A percentile compares a stretch with the other conserved stretches of the same genome.
These are phyloP conservation scores for Chlorella variabilis DNA, from an alignment of 163 green algal genomes.

Conservation along the genomic window DNA sequence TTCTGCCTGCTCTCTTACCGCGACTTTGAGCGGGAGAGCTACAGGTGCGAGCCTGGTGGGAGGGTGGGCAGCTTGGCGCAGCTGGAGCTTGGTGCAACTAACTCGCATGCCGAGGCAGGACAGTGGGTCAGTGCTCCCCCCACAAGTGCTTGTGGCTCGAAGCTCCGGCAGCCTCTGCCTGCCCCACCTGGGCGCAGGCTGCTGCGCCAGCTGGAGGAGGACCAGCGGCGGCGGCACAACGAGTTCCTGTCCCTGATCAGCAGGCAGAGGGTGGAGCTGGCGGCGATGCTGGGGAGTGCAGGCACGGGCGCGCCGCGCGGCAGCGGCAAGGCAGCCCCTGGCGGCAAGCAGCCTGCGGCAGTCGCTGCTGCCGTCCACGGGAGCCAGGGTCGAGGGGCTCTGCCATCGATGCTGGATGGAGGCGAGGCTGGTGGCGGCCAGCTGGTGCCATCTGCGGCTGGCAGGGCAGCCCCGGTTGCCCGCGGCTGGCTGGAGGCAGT, in stretches of 20 bases:
- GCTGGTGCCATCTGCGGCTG: neutral
- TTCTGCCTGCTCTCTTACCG: slow-evolving; percentile 12
- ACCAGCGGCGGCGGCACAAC: slow-evolving; percentile 6
- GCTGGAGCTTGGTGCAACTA: no score
- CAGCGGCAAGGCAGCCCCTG: neutral
- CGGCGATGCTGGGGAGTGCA: slow-evolving; percentile 8
- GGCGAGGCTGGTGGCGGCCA: neutral
- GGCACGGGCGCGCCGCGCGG: no score
- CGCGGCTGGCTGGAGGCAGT: neutral
- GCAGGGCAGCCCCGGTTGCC: neutral
- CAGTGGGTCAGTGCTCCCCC: no score
- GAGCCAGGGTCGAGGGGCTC: neutral
- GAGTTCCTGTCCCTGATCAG: neutral
- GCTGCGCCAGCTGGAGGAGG: slow-evolving; percentile 18
- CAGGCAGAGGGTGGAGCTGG: slow-evolving; percentile 24
- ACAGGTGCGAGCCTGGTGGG: slow-evolving; percentile 16
- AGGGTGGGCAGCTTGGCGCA: no score
- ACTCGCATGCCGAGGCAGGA: no score
- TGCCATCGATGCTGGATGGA: neutral
- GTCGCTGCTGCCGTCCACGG: no score
- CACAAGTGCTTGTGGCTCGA: no score
- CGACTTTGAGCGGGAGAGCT: slow-evolving; percentile 38
- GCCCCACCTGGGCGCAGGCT: slow-evolving; percentile 6
- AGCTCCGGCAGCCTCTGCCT: no score
- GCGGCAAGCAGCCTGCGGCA: neutral